Evolutionary conservation across 2,329 filamentous ascomycete species (phyloP), one percentile per base, ranked within the genome.

Genomic region (Neobulgaria alba): DNA sequence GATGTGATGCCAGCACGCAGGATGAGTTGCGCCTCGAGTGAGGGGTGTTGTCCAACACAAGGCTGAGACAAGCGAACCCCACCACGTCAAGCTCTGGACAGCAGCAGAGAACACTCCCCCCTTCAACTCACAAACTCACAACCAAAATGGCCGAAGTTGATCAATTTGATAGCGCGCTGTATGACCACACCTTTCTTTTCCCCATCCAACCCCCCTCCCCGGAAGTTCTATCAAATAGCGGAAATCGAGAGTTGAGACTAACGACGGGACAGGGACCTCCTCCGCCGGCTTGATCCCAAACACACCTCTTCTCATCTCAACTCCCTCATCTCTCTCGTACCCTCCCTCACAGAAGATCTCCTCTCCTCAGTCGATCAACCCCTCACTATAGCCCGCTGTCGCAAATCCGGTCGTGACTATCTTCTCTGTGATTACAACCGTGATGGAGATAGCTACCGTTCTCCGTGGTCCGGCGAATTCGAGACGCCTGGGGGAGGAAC

Each of bases 341-440:
- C 92, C 12, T 82, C 90, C 55, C 81, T 98, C 45, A 92, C 90
- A 58, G 92, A 98, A 72, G 92, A 98, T 63, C 86, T 98, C 32
- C 86, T 98, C 51, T 92, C 90, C 52, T 95, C 90, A 17, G 92
- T 98, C 55, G 92, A 98, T 66, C 90, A 96, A 64, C 92, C 92
- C 17, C 81, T 98, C 42, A 80, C 84, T 45, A 76, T 93, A 49
- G 81, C 83, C 56, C 83, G 85, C 52, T 96, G 92, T 72, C 78
- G 79, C 55, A 85, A 89, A 66, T 84, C 86, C 21, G 87, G 88
- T 56, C 85, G 90, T 54, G 92, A 96, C 67, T 98, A 95, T 70
- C 79, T 98, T 38, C 84, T 95, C 58, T 98, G 92, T 73, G 92
- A 98, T 75, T 98, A 98, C 75, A 98, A 98, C 74, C 89, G 92